phyloP scores from a whole-genome alignment of 2,329 filamentous ascomycete genomes.

The Nemania bipapillata region DNA sequence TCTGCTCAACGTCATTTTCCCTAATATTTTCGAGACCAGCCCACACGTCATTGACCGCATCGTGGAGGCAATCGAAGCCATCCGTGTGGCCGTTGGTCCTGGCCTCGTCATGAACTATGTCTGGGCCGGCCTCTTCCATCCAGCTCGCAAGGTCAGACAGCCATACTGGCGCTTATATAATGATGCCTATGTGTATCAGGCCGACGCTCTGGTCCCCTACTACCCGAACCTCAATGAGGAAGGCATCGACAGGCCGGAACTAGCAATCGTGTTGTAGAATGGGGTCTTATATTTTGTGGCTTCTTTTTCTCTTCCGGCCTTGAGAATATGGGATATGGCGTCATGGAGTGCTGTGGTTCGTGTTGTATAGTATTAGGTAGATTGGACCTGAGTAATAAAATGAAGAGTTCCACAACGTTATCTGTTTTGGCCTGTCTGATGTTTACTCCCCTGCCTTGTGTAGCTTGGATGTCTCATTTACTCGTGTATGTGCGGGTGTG shows the following conservation, averaged over 20 bases:
- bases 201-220: constrained; percentile 95
- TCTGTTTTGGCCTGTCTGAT: not conserved
- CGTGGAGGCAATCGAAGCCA: constrained; percentile 95
- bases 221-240: constrained; percentile 89
- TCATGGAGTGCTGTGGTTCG: constrained; percentile 25
- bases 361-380: constrained; percentile 33
- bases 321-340: constrained; percentile 26
- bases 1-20: constrained; percentile 93
- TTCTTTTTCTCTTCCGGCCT: not conserved
- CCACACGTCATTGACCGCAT: constrained; percentile 98
- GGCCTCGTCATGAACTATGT: constrained; percentile 97
- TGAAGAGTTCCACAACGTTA: not conserved
- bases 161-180: constrained; percentile 99
- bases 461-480: too few relatives aligned
- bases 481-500: too few relatives aligned
- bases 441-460: not conserved
- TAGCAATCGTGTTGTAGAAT: constrained; percentile 80
- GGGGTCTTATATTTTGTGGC: constrained; percentile 8
- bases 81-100: constrained; percentile 90
- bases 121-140: constrained; percentile 97
- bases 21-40: constrained; percentile 96
- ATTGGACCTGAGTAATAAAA: constrained; percentile 24
- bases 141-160: constrained; percentile 89
- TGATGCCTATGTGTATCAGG: constrained; percentile 91
- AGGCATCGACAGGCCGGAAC: constrained; percentile 78